A percentile compares a stretch with the other conserved stretches of the same genome.
Evolutionary conservation across 768 basidiomycete genomes (phyloP).

Genomic region (Grammothele lineata): DNA sequence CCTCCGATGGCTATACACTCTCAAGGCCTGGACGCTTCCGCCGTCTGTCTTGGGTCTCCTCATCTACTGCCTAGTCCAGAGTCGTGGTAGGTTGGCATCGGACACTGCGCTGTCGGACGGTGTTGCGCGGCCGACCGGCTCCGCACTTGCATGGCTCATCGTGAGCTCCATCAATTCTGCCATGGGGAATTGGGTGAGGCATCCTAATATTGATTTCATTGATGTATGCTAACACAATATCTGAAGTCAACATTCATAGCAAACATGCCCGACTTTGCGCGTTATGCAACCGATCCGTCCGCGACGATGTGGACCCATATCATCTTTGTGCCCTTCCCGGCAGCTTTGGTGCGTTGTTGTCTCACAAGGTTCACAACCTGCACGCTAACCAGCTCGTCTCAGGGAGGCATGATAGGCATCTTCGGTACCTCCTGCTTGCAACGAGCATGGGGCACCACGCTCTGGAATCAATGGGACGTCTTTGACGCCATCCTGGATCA

Average conservation of each 20-base stretch:
- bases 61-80: slow-evolving; percentile 18
- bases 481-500: slow-evolving; percentile 19
- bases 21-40: slow-evolving; percentile 17
- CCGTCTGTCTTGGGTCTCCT: slow-evolving; percentile 15
- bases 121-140: slow-evolving; percentile 8
- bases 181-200: slow-evolving; percentile 18
- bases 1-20: slow-evolving; percentile 15
- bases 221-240: neutral
- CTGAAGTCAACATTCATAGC: slow-evolving; percentile 17
- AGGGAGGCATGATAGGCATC: slow-evolving; percentile 19
- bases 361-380: no score
- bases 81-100: slow-evolving; percentile 8
- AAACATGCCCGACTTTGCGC: slow-evolving; percentile 19
- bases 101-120: slow-evolving; percentile 2
- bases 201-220: no score
- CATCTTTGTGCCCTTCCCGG: slow-evolving; percentile 18
- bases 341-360: slow-evolving; percentile 8
- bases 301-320: slow-evolving; percentile 18
- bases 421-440: slow-evolving; percentile 17
- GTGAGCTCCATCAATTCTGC: slow-evolving; percentile 17
- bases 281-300: slow-evolving; percentile 12
- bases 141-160: slow-evolving; percentile 12
- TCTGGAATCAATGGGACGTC: slow-evolving; percentile 20
- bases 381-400: neutral
- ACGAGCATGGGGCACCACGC: slow-evolving; percentile 15